Evolutionary conservation across 768 basidiomycete species (phyloP), one percentile per base, ranked within the genome.

Genomic region (Amanita rubescens): DNA sequence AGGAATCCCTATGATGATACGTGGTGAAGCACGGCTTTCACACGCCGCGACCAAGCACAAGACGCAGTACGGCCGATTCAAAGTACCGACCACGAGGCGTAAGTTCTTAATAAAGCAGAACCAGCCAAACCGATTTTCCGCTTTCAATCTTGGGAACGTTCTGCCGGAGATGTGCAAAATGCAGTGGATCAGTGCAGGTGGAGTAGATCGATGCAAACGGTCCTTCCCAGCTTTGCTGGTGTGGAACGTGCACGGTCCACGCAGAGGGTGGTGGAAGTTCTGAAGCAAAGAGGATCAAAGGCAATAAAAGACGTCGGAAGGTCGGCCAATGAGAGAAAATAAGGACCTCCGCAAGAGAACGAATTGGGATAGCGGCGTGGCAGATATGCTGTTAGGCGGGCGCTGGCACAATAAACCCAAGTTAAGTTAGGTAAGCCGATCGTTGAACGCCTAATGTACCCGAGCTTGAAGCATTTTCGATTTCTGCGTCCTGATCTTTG

Each of bases 351-450:
- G 49, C 49, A 50, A 37, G n/a, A 6, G 49, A 39, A 22, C 24
- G 38, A 5, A 25, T 50, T 27, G 17, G 49, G 49, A 37, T 6
- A 19, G 7, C 0, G 20, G 49, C 22, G 47, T 37, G 35, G 34
- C 22, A 38, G 49, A 14, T 14, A 24, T 24, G 38, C 37, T 60
- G 51, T 51, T 42, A 51, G 44, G 35, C 25, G 24, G 43, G 20
- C 34, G 30, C 30, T 27, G 47, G 12, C 48, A 9, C n/a, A n/a
- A n/a, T n/a, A n/a, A n/a, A n/a, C n/a, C n/a, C n/a, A 19, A 32
- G 24, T 48, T 5, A 3, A 14, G 49, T 32, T 50, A 46, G 42
- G 46, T 39, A 43, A 45, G 44, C 17, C 20, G 41, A 22, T 45
- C 24, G 37, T 39, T 50, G 37, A 39, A 5, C 4, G 49, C 24